These are phyloP conservation scores for Backusella liffmaniae DNA, from an alignment of 192 early-diverging fungal species.

Conservation along the genomic window DNA sequence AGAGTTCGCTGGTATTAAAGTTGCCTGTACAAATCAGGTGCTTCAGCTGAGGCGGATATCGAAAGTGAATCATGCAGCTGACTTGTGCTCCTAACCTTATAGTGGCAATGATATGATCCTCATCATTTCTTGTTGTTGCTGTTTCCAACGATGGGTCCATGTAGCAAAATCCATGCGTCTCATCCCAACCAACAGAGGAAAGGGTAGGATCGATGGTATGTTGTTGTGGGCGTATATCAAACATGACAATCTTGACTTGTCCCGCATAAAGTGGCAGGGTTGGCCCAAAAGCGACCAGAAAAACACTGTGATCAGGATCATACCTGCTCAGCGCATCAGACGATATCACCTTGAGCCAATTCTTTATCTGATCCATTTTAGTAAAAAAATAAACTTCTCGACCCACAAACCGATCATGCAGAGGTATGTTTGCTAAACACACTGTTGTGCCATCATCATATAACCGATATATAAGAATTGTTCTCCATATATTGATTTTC, in stretches of 20 bases:
- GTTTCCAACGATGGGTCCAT: not conserved
- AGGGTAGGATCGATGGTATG: not conserved
- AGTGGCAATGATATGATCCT: not conserved
- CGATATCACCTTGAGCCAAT: conserved; percentile 22
- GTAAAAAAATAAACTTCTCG: conserved; percentile 33
- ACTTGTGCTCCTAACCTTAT: conserved; percentile 23
- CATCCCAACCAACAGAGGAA: not conserved
- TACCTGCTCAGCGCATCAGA: conserved; percentile 11
- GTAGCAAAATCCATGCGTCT: not conserved
- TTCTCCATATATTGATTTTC: conserved; percentile 22
- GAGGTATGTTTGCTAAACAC: conserved; percentile 19
- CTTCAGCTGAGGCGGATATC: conserved; percentile 27
- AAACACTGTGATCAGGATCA: conserved; percentile 19
- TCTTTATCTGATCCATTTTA: conserved; percentile 5
- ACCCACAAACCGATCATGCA: conserved; percentile 23
- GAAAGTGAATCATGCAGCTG: conserved; percentile 38
- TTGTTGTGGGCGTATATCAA: not conserved
- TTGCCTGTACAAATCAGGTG: conserved; percentile 31
- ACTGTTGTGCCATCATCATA: conserved; percentile 29
- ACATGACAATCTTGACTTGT: not conserved
- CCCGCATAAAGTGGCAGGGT: conserved; percentile 9
- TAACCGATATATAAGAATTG: conserved; percentile 31
- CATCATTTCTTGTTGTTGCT: not conserved
- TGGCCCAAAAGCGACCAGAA: conserved; percentile 24
- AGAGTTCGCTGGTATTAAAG: conserved; percentile 24